Conservation (phyloP, 2,329 filamentous ascomycete species). For the Pseudogymnoascus sp. region DNA sequence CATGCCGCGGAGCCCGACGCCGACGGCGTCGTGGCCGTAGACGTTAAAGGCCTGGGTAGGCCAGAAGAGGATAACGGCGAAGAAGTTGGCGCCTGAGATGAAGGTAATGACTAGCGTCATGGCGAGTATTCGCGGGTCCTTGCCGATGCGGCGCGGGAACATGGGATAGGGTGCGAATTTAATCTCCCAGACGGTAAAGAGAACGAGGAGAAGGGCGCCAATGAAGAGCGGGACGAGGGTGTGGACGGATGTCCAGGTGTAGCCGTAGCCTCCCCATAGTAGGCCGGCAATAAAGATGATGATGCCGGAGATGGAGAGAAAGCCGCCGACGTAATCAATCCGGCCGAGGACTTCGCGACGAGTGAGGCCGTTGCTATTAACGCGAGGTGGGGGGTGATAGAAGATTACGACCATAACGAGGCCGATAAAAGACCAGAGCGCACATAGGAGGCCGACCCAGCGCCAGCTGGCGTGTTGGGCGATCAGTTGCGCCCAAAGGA, state of each 20-base stretch:
- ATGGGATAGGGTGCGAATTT: constrained; percentile 41
- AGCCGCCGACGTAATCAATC: constrained; percentile 43
- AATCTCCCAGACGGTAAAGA: constrained; percentile 46
- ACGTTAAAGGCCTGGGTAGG: constrained; percentile 57
- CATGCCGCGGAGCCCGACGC: constrained; percentile 55
- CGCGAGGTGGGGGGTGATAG: constrained; percentile 44
- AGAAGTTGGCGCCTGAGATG: constrained; percentile 51
- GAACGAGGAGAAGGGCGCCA: constrained; percentile 37
- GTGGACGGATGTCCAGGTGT: constrained; percentile 45
- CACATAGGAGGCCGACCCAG: constrained; percentile 45
- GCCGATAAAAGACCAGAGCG: constrained; percentile 42
- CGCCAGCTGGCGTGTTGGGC: constrained; percentile 41
- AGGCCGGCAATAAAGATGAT: constrained; percentile 36
- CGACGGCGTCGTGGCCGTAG: constrained; percentile 55
- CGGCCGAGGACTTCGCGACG: constrained; percentile 29
- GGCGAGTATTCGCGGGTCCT: constrained; percentile 40
- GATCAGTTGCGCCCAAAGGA: constrained; percentile 51
- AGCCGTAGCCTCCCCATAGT: constrained; percentile 52
- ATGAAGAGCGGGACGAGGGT: constrained; percentile 47
- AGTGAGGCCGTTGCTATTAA: constrained; percentile 33
- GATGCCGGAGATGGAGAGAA: constrained; percentile 41
- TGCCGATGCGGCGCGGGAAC: constrained; percentile 42
- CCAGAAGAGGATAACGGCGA: constrained; percentile 51
- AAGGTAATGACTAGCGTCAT: constrained; percentile 50
- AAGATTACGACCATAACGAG: constrained; percentile 42